A percentile compares a stretch with the other conserved stretches of the same genome.
phyloP scores from a whole-genome alignment of 2,329 filamentous ascomycete genomes.

The Talaromyces marneffei region DNA sequence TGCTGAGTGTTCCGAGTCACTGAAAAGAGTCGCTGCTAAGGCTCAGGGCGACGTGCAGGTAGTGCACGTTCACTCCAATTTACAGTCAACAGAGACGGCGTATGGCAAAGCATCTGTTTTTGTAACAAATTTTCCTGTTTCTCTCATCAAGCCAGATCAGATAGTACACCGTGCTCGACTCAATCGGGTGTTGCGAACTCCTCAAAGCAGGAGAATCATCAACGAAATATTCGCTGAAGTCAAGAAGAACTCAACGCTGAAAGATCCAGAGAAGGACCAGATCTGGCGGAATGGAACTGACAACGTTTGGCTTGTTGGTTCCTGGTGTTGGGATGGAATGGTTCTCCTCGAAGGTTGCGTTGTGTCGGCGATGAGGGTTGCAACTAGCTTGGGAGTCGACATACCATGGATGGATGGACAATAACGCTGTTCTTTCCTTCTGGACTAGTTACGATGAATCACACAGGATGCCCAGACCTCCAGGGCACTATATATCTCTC shows the following conservation, averaged over 20 bases:
- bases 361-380: conserved; percentile 53
- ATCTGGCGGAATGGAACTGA: conserved; percentile 51
- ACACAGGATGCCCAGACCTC: too few relatives aligned
- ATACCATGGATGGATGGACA: conserved; percentile 26
- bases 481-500: too few relatives aligned
- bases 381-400: conserved; percentile 46
- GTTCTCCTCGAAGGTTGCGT: conserved; percentile 57
- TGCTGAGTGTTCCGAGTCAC: conserved; percentile 11
- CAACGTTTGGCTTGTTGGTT: conserved; percentile 52
- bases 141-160: conserved; percentile 33
- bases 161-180: conserved; percentile 46
- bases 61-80: conserved; percentile 27
- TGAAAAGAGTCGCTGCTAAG: not conserved
- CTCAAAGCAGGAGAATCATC: conserved; percentile 44
- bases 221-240: conserved; percentile 39
- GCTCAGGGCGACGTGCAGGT: conserved; percentile 6
- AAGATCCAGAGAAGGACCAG: not conserved
- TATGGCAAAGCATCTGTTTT: conserved; percentile 50
- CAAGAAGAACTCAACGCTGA: not conserved
- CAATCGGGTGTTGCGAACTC: conserved; percentile 49
- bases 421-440: not conserved
- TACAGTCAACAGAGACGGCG: conserved; percentile 45
- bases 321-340: conserved; percentile 63
- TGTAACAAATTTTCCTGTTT: conserved; percentile 50
- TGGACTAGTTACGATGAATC: too few relatives aligned